Evolutionary conservation across 2,329 filamentous ascomycete genomes (phyloP), one percentile per base, ranked within the genome.

Genomic region (Fusarium duplospermum): DNA sequence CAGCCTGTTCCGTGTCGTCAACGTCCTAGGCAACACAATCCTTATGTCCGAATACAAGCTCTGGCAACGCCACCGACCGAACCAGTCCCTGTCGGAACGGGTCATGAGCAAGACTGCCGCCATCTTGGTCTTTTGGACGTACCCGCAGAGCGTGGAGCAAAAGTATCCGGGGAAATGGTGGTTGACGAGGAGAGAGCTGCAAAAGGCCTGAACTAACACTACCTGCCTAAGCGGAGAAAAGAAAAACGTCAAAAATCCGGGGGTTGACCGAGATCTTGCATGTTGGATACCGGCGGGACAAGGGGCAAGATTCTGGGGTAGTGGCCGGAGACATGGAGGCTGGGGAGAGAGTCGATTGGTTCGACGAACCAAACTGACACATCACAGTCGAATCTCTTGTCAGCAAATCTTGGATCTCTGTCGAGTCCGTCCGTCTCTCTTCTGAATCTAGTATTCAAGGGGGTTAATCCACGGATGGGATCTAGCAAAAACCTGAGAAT

Each of bases 121-220:
- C 0, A 76, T 78, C 1, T 65, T 84, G 29, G 81, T 84, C n/a
- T 81, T 84, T 56, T 85, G 83, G 82, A 84, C 83, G 6, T 84
- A 86, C 36, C 84, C 84, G 9, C 82, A 82, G 47, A 81, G 78
- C 22, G 76, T 84, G 6, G 82, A 84, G 66, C 83, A 84, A 64
- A 80, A 79, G 31, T 84, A 83, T 45, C 81, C 82, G 3, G 78
- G 76, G 29, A 78, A 24, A 63, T 81, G 76, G 77, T 80, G 78
- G 79, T 76, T 75, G 13, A 52, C 35, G 13, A 68, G 50, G 10
- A 36, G 58, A 14, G 11, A 52, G 20, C 42, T 31, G 42, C 8
- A 52, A 9, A 6, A 54, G 9, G 45, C 27, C 8, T 50, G 22
- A 50, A 2, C 42, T 2, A 13, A 24, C 6, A 22, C 24, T 24